Base-by-base conservation (phyloP, 305 asterid species). In the Fraxinus greggii region DNA sequence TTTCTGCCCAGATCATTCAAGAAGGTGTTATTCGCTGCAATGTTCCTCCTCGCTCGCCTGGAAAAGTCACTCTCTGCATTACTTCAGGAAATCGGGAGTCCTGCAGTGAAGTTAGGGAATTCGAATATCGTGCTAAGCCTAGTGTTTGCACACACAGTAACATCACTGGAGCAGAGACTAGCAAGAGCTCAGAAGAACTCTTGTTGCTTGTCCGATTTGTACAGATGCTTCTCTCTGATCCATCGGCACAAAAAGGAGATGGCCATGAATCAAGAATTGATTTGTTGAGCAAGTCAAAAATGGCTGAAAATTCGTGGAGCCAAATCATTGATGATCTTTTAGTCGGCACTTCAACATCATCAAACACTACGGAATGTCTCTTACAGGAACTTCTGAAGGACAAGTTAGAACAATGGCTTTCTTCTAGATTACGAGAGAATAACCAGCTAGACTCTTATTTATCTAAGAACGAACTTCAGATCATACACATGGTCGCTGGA, bases 401-500 rank as follows among this genome's bases (percentile, higher is more conserved):
- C 89, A 94, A 92, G 88, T 83, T 94, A 80, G 92, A 86, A 83
- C 87, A 40, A 70, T 94, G 99, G 99, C 91, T 94, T 76, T 88
- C 92, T 35, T 90, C 92, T 54, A 94, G 91, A 87, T 83, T 86
- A 83, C 89, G 78, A 36, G 80, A 78, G 75, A 84, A 51, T 82
- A 86, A 86, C 83, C 82, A 83, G 76, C 73, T 83, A 72, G 86
- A 48, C 70, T 87, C 90, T 82, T 85, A 85, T 83, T 87, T 93
- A 77, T 89, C 98, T 56, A 94, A 91, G 89, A 91, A 91, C 85
- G 97, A 97, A 86, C 99, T 92, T 92, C 97, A 97, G 67, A 84
- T 97, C 79, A 91, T 94, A 84, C 99, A 97, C 86, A 88, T 92
- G 90, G 85, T 92, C 91, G 92, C 99, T 78, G 98, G 97, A 61